Conservation (phyloP, 495 filamentous ascomycete genomes). For the Chaetomidium leptoderma region DNA sequence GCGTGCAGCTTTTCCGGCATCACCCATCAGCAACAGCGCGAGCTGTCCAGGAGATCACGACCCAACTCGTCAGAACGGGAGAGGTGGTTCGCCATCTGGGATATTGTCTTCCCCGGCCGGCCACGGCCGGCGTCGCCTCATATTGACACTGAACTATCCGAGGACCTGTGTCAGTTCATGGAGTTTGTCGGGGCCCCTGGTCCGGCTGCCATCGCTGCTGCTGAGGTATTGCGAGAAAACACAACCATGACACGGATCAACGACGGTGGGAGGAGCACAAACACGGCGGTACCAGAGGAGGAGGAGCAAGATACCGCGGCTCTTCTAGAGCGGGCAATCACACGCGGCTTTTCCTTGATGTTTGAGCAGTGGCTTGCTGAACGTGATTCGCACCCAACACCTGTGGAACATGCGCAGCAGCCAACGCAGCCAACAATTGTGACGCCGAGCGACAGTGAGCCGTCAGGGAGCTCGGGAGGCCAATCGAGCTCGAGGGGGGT, state of each 20-base stretch:
- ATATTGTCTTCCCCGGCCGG: slow-evolving; percentile 21
- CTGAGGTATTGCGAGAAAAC: neutral
- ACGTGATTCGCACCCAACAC: neutral
- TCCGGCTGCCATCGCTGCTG: neutral
- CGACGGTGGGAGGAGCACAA: neutral
- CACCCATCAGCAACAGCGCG: slow-evolving; percentile 7
- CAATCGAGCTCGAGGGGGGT: no score
- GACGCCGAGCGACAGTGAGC: no score
- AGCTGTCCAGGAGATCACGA: slow-evolving; percentile 13
- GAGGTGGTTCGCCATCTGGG: slow-evolving; percentile 27
- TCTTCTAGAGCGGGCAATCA: neutral
- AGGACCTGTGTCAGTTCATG: slow-evolving; percentile 15
- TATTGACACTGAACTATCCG: slow-evolving; percentile 18
- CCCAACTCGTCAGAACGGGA: slow-evolving; percentile 4
- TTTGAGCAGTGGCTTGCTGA: neutral
- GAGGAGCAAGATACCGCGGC: neutral
- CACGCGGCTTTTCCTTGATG: neutral
- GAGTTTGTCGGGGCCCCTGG: slow-evolving; percentile 11
- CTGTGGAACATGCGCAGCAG: neutral
- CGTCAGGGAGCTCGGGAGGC: no score
- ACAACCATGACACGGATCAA: neutral
- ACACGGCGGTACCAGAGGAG: neutral
- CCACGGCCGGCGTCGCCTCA: slow-evolving; percentile 16
- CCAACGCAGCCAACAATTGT: no score
- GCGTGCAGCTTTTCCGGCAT: slow-evolving; percentile 12